Evolutionary conservation across 345 rosid species (phyloP), one percentile per base, ranked within the genome.

Genomic region (Dimocarpus longan): DNA sequence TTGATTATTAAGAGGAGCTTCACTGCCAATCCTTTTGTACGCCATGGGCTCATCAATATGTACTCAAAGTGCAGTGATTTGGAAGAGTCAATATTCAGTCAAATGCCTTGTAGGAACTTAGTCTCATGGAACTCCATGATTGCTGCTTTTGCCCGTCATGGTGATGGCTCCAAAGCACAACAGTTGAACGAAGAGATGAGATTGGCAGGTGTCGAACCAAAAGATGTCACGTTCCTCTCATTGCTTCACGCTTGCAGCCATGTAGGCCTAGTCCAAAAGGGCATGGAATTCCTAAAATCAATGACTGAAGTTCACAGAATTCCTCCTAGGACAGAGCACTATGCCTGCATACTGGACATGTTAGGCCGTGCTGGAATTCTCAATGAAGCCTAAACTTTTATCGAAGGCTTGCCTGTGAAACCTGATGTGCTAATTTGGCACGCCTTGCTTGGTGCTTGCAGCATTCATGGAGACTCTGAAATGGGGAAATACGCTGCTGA

Each of bases 231-330:
- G 7, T 94, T 91, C 81, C 88, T 93, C 62, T 94, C 98, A 44
- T 83, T 95, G 83, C 94, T 95, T 77, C 97, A 95, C 82, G 94
- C 97, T 70, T 96, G 97, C 81, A 90, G 98, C 92, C 99, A 96
- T 78, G 92, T 79, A 13, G 97, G 97, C 75, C 81, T 94, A 69
- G 88, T 96, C 0, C 80, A 86, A 43, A 87, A 87, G 87, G 97
- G 99, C 50, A 83, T 85, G 93, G 91, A 91, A 65, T 77, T 92
- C 76, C 82, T 91, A 40, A 90, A 88, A 50, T 85, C 81, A 66
- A 96, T 96, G 99, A 84, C 71, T 75, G 86, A 88, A 75, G 89
- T 87, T 72, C 83, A 90, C 64, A 83, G 81, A 78, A 81, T 96
- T 40, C 44, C 40, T 66, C 99, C 98, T 10, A 85, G 97, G 85